Conservation (phyloP, 345 rosid genomes). For the Gossypium ekmanianum region DNA sequence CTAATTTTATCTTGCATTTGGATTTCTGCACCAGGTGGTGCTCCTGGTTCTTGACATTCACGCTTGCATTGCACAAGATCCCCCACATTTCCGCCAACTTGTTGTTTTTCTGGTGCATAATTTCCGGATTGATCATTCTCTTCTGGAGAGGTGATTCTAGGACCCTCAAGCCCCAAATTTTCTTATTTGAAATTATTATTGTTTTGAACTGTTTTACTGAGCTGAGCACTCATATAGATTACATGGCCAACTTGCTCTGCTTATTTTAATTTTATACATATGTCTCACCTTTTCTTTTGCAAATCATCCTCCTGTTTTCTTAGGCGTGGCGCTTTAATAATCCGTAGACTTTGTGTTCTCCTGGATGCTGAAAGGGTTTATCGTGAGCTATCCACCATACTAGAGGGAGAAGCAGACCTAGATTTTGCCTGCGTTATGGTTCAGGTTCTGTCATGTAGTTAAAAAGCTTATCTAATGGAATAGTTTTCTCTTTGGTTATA, state of each 20-base stretch:
- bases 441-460: conserved; percentile 59
- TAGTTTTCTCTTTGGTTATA: not conserved
- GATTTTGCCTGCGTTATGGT: conserved; percentile 96
- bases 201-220: not conserved
- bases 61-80: conserved; percentile 96
- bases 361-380: conserved; percentile 94
- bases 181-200: not conserved
- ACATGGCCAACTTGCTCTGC: not conserved
- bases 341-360: conserved; percentile 88
- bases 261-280: conserved; percentile 8
- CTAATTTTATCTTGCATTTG: conserved; percentile 4
- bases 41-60: conserved; percentile 95
- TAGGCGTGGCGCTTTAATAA: conserved; percentile 98
- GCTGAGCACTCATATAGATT: not conserved
- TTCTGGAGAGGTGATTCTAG: conserved; percentile 71
- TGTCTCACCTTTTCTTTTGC: conserved; percentile 15
- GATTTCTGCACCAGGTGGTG: conserved; percentile 59
- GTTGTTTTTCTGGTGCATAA: conserved; percentile 83
- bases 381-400: conserved; percentile 80
- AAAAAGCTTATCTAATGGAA: not conserved
- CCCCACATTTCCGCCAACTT: conserved; percentile 84
- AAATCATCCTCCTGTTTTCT: conserved; percentile 15
- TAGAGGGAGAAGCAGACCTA: conserved; percentile 95
- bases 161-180: conserved; percentile 6
- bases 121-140: conserved; percentile 77